Percentiles rank a stretch among this genome's conserved stretches.
phyloP scores from a whole-genome alignment of 139 green algal species.

The Tetraselmis chui region DNA sequence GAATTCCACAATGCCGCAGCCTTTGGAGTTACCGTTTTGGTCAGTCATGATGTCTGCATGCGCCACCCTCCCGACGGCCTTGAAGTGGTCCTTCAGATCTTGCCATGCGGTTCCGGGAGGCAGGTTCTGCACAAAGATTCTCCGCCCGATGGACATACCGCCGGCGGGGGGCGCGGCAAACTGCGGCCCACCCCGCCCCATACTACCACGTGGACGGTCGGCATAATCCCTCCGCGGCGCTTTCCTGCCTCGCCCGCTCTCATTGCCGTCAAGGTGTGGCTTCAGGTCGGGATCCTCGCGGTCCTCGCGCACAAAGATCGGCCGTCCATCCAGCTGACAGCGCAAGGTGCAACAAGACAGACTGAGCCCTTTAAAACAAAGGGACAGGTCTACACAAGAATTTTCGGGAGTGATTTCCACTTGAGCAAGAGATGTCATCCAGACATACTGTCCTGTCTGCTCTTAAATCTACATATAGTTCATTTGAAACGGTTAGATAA shows the following conservation, averaged over 20 bases:
- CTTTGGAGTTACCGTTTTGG: slow-evolving; percentile 41
- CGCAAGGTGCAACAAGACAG: too few species aligned
- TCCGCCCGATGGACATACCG: slow-evolving; percentile 12
- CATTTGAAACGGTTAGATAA: too few species aligned
- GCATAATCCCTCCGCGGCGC: not conserved
- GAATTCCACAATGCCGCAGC: slow-evolving; percentile 79
- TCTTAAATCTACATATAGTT: too few species aligned
- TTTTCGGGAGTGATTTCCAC: too few species aligned
- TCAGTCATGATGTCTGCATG: slow-evolving; percentile 49
- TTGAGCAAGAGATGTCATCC: too few species aligned
- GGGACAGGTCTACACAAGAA: not conserved
- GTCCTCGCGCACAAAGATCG: slow-evolving; percentile 25
- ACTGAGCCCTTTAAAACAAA: not conserved
- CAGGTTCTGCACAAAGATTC: slow-evolving; percentile 68
- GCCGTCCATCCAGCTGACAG: not conserved
- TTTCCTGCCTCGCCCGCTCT: not conserved
- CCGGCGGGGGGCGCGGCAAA: not conserved
- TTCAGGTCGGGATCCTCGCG: slow-evolving; percentile 14
- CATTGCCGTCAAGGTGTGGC: not conserved
- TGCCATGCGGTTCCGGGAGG: slow-evolving; percentile 53
- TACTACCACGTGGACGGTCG: not conserved
- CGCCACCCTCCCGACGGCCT: slow-evolving; percentile 36
- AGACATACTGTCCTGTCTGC: too few species aligned
- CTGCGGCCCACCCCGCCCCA: not conserved
- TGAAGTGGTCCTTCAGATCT: slow-evolving; percentile 71